These are phyloP conservation scores for Trypanosoma lewisi DNA, from an alignment of 208 protist genomes.

Conservation along the genomic window DNA sequence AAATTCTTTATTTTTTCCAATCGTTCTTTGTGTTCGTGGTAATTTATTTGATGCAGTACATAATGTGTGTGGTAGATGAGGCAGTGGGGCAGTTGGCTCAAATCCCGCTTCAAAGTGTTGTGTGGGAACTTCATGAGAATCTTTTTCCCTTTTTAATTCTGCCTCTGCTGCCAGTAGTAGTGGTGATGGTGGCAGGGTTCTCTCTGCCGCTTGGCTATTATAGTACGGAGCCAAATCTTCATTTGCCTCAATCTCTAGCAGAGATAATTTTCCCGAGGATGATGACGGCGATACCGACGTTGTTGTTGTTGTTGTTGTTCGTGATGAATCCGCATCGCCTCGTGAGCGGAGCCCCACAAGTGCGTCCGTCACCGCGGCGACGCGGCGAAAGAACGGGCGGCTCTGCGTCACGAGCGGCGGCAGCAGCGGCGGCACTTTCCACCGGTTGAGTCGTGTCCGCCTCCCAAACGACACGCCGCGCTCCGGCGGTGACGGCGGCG, in stretches of 20 bases:
- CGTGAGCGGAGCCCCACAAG: not conserved
- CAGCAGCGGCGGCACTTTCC: slow-evolving; percentile 33
- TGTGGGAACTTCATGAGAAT: too few species aligned
- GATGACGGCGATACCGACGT: not conserved
- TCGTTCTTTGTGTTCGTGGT: not conserved
- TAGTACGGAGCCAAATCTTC: too few species aligned
- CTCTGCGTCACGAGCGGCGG: slow-evolving; percentile 55
- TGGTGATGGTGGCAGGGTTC: too few species aligned
- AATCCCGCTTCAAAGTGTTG: too few species aligned
- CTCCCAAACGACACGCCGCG: slow-evolving; percentile 47
- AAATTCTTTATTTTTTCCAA: not conserved
- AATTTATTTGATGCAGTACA: too few species aligned
- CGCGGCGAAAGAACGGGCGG: slow-evolving; percentile 22
- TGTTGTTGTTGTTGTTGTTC: not conserved
- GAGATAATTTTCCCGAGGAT: not conserved
- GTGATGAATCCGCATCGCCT: not conserved
- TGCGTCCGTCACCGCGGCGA: not conserved
- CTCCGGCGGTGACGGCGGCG: slow-evolving; percentile 36
- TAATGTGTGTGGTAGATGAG: too few species aligned
- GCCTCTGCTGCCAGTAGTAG: too few species aligned
- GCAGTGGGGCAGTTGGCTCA: too few species aligned
- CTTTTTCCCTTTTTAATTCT: too few species aligned
- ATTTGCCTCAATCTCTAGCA: too few species aligned
- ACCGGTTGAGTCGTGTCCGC: slow-evolving; percentile 37
- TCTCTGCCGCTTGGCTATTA: too few species aligned